These are phyloP conservation scores for Cryptosporidium felis DNA, from an alignment of 169 alveolate genomes.

Conservation along the genomic window DNA sequence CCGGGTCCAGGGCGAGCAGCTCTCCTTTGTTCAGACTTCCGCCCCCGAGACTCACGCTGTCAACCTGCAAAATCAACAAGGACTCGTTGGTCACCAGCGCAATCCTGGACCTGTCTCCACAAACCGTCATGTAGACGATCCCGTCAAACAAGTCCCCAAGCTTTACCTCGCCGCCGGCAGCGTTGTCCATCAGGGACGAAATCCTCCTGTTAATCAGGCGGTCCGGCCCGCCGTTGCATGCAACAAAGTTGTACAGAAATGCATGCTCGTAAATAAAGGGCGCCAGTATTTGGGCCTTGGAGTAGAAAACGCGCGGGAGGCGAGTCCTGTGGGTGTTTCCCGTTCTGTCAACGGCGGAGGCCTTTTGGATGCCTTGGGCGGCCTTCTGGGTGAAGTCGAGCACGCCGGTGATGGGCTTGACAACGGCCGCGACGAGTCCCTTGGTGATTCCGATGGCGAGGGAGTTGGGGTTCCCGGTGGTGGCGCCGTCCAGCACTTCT, in stretches of 20 bases:
- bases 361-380: constrained; percentile 78
- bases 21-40: not conserved
- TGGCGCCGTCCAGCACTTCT: constrained; percentile 62
- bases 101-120: constrained; percentile 57
- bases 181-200: not conserved
- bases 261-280: constrained; percentile 45
- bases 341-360: constrained; percentile 55
- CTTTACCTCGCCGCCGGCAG: too few species aligned
- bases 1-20: too few species aligned
- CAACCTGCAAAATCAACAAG: constrained; percentile 3
- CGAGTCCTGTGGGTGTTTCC: constrained; percentile 50
- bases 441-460: constrained; percentile 76
- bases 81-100: constrained; percentile 50
- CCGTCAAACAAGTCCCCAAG: constrained; percentile 10
- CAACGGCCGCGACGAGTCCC: constrained; percentile 78
- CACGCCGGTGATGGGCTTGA: constrained; percentile 79
- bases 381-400: constrained; percentile 79
- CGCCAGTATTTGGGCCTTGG: constrained; percentile 14
- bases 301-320: constrained; percentile 33
- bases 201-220: not conserved
- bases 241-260: constrained; percentile 7
- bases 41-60: not conserved
- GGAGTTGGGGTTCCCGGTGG: constrained; percentile 65
- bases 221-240: constrained; percentile 38
- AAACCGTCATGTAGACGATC: constrained; percentile 2